Conservation (phyloP, 352 stramenopile species). For the Blastocystis sp. region DNA sequence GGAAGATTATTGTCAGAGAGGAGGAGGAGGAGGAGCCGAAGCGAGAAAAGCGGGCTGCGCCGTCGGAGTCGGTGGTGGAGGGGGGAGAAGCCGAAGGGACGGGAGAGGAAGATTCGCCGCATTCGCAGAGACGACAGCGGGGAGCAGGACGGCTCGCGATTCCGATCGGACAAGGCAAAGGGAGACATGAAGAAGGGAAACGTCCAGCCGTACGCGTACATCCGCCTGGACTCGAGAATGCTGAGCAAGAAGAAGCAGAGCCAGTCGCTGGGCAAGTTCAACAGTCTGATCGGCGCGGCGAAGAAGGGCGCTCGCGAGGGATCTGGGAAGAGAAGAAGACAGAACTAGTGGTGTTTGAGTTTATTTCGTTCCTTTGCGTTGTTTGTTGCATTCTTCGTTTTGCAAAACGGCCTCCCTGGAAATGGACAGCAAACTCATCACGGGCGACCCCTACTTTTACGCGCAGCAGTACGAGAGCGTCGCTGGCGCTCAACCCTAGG, state of each 20-base stretch:
- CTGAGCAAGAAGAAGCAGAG: conserved; percentile 68
- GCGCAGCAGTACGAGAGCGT: conserved; percentile 7
- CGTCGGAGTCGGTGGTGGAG: conserved; percentile 6
- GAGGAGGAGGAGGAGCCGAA: neutral
- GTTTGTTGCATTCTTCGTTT: conserved; percentile 24
- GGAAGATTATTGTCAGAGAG: conserved; percentile 25
- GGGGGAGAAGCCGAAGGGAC: neutral
- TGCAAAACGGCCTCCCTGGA: neutral
- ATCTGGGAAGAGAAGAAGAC: conserved; percentile 8
- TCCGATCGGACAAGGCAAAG: conserved; percentile 3
- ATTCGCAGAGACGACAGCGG: neutral
- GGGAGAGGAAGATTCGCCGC: neutral
- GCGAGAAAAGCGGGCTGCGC: neutral
- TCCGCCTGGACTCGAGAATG: conserved; percentile 37
- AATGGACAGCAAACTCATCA: neutral
- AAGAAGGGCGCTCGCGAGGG: conserved; percentile 55
- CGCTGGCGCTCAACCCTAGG: neutral
- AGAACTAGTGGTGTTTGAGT: neutral
- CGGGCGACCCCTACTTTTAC: conserved; percentile 57
- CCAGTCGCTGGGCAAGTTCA: conserved; percentile 62
- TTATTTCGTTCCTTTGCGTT: conserved; percentile 29
- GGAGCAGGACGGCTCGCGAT: conserved; percentile 18
- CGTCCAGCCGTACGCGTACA: conserved; percentile 62
- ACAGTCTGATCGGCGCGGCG: conserved; percentile 60
- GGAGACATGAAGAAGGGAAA: conserved; percentile 68